These are phyloP conservation scores for Cantharellus cinnabarinus DNA, from an alignment of 768 basidiomycete species.

Conservation along the genomic window DNA sequence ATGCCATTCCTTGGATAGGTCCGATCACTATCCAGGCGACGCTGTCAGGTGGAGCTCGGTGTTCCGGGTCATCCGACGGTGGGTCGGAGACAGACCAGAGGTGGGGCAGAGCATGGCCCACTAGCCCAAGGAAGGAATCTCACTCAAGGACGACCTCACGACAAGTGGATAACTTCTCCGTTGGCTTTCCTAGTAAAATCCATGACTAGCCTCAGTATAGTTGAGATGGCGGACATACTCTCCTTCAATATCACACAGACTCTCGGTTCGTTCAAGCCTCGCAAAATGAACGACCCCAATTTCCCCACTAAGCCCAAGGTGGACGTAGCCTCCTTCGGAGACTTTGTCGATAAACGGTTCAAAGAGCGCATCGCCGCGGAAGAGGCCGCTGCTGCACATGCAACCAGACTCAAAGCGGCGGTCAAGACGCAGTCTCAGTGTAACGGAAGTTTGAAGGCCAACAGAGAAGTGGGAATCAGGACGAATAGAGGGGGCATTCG, in stretches of 20 bases:
- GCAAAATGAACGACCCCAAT: constrained; percentile 42
- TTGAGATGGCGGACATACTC: constrained; percentile 57
- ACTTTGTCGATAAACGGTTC: constrained; percentile 36
- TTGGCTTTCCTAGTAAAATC: background rate
- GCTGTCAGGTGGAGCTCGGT: too few relatives aligned
- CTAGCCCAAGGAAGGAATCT: constrained; percentile 31
- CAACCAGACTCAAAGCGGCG: background rate
- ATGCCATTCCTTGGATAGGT: too few relatives aligned
- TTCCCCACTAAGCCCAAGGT: constrained; percentile 50
- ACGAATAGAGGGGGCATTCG: background rate
- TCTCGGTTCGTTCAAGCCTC: constrained; percentile 21
- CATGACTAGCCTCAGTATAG: constrained; percentile 11
- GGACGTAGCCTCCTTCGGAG: constrained; percentile 49
- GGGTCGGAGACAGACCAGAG: too few relatives aligned
- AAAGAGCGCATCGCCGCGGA: background rate
- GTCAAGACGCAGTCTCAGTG: background rate
- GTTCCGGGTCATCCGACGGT: too few relatives aligned
- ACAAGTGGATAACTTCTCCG: constrained; percentile 26
- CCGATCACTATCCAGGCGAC: too few relatives aligned
- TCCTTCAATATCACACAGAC: constrained; percentile 47
- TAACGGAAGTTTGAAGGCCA: background rate
- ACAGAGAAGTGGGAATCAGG: background rate
- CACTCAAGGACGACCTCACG: constrained; percentile 33
- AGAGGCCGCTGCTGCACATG: background rate
- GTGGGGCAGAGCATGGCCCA: constrained; percentile 39